phyloP scores from a whole-genome alignment of 345 rosid genomes.

The Ceriops zippeliana region DNA sequence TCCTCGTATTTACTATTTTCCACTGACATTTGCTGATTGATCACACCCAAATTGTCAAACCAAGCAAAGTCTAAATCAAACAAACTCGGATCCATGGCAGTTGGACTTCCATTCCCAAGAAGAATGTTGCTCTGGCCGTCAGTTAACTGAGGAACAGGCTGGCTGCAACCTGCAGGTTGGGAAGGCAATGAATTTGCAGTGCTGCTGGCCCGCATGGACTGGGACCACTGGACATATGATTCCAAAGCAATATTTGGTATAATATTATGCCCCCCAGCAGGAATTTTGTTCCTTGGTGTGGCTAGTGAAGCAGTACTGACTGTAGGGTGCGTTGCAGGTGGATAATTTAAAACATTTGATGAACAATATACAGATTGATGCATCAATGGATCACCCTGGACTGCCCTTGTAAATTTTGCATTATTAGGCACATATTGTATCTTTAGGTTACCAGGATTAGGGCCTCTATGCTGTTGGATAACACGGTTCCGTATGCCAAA shows the following conservation, averaged over 20 bases:
- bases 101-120: constrained; percentile 22
- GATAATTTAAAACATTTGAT: constrained; percentile 13
- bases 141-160: constrained; percentile 17
- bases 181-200: constrained; percentile 14
- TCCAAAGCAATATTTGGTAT: constrained; percentile 15
- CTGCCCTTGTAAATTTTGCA: constrained; percentile 25
- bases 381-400: constrained; percentile 9
- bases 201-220: constrained; percentile 10
- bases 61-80: constrained; percentile 17
- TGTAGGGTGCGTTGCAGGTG: constrained; percentile 13
- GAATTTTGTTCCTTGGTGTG: constrained; percentile 11
- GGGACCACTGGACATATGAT: constrained; percentile 20
- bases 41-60: constrained; percentile 14
- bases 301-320: constrained; percentile 16
- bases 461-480: constrained; percentile 36
- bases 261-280: constrained; percentile 15
- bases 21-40: constrained; percentile 22
- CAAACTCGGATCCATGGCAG: constrained; percentile 5
- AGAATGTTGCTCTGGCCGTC: constrained; percentile 10
- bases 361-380: constrained; percentile 21
- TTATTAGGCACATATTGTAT: constrained; percentile 30
- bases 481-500: constrained; percentile 27
- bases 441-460: constrained; percentile 18
- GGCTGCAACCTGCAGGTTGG: constrained; percentile 17
- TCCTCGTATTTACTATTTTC: constrained; percentile 19